Evolutionary conservation across 192 early-diverging fungal genomes (phyloP).

Genomic region (Spinellus fusiger): DNA sequence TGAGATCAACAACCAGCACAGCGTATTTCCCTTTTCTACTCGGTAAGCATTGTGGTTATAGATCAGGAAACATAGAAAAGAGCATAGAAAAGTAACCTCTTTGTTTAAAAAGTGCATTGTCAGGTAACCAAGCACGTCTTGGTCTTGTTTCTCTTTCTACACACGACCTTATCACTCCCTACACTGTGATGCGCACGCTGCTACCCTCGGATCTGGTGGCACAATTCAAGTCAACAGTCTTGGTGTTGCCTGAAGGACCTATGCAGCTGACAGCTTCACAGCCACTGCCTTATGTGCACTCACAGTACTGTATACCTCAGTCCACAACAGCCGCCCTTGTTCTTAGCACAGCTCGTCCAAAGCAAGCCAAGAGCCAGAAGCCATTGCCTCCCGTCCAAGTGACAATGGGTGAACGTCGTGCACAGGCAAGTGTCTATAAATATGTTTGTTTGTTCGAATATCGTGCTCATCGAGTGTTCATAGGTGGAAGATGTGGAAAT

Average conservation of each 20-base stretch:
- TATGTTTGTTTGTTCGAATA: slow-evolving; percentile 1
- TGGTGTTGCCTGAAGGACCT: slow-evolving; percentile 54
- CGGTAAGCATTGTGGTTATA: slow-evolving; percentile 33
- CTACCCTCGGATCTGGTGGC: slow-evolving; percentile 48
- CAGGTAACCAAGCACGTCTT: slow-evolving; percentile 36
- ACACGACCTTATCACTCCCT: slow-evolving; percentile 59
- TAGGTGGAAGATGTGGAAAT: slow-evolving; percentile 19
- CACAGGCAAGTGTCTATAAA: slow-evolving; percentile 1
- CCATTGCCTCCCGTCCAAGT: slow-evolving; percentile 26
- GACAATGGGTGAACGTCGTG: slow-evolving; percentile 23
- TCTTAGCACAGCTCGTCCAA: slow-evolving; percentile 26
- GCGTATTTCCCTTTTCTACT: slow-evolving; percentile 73
- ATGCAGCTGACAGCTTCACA: slow-evolving; percentile 60
- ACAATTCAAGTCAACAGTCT: slow-evolving; percentile 70
- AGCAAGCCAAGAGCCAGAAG: slow-evolving; percentile 27
- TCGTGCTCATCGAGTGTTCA: background rate
- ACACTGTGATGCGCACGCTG: slow-evolving; percentile 54
- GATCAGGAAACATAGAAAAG: slow-evolving; percentile 10
- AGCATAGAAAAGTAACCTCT: slow-evolving; percentile 20
- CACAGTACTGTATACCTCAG: slow-evolving; percentile 48
- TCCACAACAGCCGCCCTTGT: slow-evolving; percentile 9
- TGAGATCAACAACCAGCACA: slow-evolving; percentile 52
- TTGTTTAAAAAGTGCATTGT: slow-evolving; percentile 9
- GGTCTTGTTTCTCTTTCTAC: slow-evolving; percentile 64
- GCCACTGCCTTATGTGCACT: slow-evolving; percentile 75